These are phyloP conservation scores for Tetratostichococcus sp. DNA, from an alignment of 139 green algal species.

Conservation along the genomic window DNA sequence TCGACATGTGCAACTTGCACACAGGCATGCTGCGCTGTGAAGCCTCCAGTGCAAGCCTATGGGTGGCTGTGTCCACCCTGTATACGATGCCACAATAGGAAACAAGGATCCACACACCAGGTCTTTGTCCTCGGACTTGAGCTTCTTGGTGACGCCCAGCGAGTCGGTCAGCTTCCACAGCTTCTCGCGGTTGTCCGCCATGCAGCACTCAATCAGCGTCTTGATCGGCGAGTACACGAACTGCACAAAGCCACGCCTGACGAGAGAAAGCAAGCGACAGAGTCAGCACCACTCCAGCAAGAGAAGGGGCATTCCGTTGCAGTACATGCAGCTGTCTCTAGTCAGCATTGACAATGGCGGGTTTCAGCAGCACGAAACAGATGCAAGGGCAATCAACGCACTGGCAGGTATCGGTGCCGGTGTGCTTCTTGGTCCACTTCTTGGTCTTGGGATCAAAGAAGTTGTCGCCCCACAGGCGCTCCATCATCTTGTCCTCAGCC, in stretches of 20 bases:
- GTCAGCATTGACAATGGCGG: too few relatives aligned
- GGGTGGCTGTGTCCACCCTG: too few relatives aligned
- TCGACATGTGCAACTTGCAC: too few relatives aligned
- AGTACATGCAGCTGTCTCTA: too few relatives aligned
- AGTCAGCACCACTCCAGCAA: too few relatives aligned
- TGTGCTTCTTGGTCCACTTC: slow-evolving; percentile 98
- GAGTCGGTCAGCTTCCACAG: slow-evolving; percentile 94
- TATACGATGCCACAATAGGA: too few relatives aligned
- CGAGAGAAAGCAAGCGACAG: too few relatives aligned
- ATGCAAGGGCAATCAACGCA: background rate
- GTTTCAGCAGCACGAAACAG: too few relatives aligned
- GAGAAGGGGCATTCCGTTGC: too few relatives aligned
- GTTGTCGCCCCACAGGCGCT: slow-evolving; percentile 96
- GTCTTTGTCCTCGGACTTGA: slow-evolving; percentile 93
- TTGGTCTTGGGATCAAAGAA: slow-evolving; percentile 96
- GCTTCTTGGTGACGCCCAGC: slow-evolving; percentile 69
- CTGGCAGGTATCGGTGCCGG: slow-evolving; percentile 75
- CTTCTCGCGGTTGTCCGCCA: slow-evolving; percentile 96
- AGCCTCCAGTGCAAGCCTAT: too few relatives aligned
- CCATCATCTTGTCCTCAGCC: slow-evolving; percentile 88
- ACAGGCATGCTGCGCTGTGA: too few relatives aligned
- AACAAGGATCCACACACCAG: slow-evolving; percentile 58
- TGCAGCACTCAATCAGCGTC: slow-evolving; percentile 88
- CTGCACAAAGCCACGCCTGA: slow-evolving; percentile 92
- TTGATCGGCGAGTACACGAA: slow-evolving; percentile 98